Conservation (phyloP, 768 basidiomycete genomes). For the Brasilioporus rufonigricans region DNA sequence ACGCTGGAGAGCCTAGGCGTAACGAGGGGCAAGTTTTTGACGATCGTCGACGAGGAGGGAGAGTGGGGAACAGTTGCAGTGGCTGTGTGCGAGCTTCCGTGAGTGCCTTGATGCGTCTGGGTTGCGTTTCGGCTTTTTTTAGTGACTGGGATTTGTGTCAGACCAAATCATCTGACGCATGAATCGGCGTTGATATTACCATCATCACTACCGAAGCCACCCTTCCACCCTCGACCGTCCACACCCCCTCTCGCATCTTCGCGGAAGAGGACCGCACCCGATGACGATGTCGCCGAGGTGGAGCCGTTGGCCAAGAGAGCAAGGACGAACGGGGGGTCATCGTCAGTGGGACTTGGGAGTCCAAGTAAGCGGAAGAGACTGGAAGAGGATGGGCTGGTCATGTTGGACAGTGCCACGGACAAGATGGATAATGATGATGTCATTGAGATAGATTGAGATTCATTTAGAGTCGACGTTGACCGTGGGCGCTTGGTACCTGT, state of each 20-base stretch:
- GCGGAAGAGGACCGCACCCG: conserved; percentile 57
- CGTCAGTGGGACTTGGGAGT: conserved; percentile 34
- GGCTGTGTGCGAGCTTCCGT: conserved; percentile 70
- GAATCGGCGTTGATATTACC: conserved; percentile 62
- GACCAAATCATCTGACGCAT: conserved; percentile 54
- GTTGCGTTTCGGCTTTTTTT: neutral
- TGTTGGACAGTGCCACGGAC: conserved; percentile 60
- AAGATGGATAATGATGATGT: conserved; percentile 47
- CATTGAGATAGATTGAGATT: conserved; percentile 52
- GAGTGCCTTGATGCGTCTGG: conserved; percentile 31
- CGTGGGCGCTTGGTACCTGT: neutral
- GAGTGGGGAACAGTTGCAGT: conserved; percentile 70
- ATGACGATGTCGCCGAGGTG: conserved; percentile 55
- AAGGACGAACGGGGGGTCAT: conserved; percentile 31
- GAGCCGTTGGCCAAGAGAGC: conserved; percentile 58
- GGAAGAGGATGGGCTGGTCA: conserved; percentile 72
- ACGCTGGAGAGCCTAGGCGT: conserved; percentile 82
- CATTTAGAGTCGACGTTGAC: too few relatives aligned
- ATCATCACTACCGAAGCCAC: conserved; percentile 57
- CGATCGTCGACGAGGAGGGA: conserved; percentile 86
- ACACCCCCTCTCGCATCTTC: conserved; percentile 41
- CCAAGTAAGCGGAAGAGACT: conserved; percentile 64
- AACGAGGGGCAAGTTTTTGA: conserved; percentile 80
- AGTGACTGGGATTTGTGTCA: conserved; percentile 20
- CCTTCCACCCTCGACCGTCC: conserved; percentile 39